Conservation (phyloP, 2,329 filamentous ascomycete species). For the Penicillium paneum region DNA sequence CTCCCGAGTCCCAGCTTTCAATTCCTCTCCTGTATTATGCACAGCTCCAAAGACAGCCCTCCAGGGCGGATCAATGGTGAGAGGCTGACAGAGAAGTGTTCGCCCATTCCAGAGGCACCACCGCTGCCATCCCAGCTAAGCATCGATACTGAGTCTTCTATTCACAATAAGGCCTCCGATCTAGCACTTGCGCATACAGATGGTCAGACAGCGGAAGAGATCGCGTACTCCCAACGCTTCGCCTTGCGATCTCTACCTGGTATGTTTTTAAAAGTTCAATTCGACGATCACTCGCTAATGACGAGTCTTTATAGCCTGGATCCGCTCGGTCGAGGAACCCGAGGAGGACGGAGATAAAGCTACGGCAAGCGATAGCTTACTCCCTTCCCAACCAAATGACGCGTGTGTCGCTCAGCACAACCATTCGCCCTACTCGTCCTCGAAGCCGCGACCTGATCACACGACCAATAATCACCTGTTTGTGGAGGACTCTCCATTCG, state of each 20-base stretch:
- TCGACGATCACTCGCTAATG: constrained; percentile 8
- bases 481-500: constrained; percentile 4
- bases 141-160: constrained; percentile 20
- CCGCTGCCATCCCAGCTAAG: constrained; percentile 12
- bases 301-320: constrained; percentile 37
- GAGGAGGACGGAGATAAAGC: constrained; percentile 38
- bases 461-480: constrained; percentile 7
- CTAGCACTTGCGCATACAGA: constrained; percentile 21
- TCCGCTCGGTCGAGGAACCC: constrained; percentile 39
- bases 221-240: constrained; percentile 8
- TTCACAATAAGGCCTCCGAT: constrained; percentile 22
- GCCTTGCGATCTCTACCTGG: constrained; percentile 39
- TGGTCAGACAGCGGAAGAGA: constrained; percentile 15
- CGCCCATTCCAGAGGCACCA: constrained; percentile 11
- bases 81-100: constrained; percentile 22
- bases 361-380: constrained; percentile 31
- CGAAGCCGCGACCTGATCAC: constrained; percentile 19
- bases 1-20: constrained; percentile 8
- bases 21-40: constrained; percentile 9
- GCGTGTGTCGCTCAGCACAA: constrained; percentile 49
- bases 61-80: constrained; percentile 19
- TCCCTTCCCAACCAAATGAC: constrained; percentile 38
- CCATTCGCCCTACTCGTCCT: constrained; percentile 37
- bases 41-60: constrained; percentile 20
- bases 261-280: constrained; percentile 19